Base-by-base conservation (phyloP, 2,329 filamentous ascomycete genomes). In the Beauveria australis region DNA sequence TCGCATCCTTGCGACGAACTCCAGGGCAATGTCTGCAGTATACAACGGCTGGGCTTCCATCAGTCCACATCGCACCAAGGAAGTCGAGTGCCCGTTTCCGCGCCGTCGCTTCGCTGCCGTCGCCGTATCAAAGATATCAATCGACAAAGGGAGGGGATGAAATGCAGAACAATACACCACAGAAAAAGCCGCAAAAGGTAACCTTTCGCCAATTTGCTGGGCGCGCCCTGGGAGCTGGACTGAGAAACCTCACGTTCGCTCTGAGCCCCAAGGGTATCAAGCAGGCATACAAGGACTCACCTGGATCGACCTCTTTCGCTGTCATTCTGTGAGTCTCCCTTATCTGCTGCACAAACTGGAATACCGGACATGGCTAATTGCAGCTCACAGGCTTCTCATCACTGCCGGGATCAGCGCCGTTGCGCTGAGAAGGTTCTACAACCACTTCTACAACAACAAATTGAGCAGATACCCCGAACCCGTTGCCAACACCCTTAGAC, bases 401-500 rank as follows among this genome's bases (percentile, higher is more conserved):
- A 69, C 69, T 16, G 63, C 68, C 44, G 64, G 66, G 46, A 64
- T 75, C 59, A 70, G 65, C 56, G 68, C 63, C 49, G 67, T 74
- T 46, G 68, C 72, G 30, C 66, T 74, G 33, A 67, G 68, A 62
- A 70, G 78, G 53, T 84, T 83, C 72, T 79, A 82, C 63, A 74
- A 74, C 64, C 81, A 81, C 65, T 85, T 84, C 70, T 79, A 84
- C 67, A 76, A 79, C 58, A 69, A 74, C 30, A 78, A 83, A 61
- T 82, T 84, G 67, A 83, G 80, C 55, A 76, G 74, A 62, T 85
- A 80, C 70, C 90, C 90, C 2, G 83, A 89, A 47, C 80, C 85
- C 1, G 85, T 93, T 40, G 89, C 89, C 10, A 87, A 89, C 67
- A 86, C 89, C 63, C 80, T 99, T 52, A 89, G 94, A 37, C 84